Conservation (phyloP, 805 yeast species). For the Metschnikowia shivogae region DNA sequence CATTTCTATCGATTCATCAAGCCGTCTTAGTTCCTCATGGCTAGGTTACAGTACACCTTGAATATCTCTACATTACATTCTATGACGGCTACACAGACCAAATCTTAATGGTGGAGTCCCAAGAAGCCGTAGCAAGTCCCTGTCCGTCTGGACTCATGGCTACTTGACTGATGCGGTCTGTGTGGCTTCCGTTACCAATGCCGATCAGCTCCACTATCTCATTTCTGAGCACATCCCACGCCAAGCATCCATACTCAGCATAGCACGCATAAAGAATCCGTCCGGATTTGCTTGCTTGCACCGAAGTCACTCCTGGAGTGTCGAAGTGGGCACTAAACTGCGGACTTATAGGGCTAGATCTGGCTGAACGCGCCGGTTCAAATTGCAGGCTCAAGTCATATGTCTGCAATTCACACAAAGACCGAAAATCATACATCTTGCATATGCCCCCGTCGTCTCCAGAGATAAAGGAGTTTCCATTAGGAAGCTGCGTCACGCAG, state of each 20-base stretch:
- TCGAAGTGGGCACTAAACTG: constrained; percentile 37
- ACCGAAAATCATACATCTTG: constrained; percentile 68
- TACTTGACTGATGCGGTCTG: constrained; percentile 58
- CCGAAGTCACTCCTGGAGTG: constrained; percentile 64
- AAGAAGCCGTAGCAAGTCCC: constrained; percentile 73
- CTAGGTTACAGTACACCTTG: too few relatives aligned
- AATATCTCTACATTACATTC: too few relatives aligned
- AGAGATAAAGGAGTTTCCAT: constrained; percentile 62
- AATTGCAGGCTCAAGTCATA: constrained; percentile 34
- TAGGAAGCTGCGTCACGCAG: constrained; percentile 56
- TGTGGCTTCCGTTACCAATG: constrained; percentile 45
- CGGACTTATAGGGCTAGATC: constrained; percentile 14
- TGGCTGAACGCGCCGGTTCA: constrained; percentile 9
- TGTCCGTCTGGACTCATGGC: constrained; percentile 68
- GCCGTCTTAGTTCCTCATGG: too few relatives aligned
- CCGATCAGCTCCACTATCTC: constrained; percentile 62
- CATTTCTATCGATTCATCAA: too few relatives aligned
- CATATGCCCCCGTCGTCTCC: constrained; percentile 79
- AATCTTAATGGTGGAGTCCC: constrained; percentile 70
- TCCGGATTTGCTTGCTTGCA: constrained; percentile 73
- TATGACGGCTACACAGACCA: constrained; percentile 40
- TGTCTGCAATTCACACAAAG: constrained; percentile 62
- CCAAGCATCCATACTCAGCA: constrained; percentile 67
- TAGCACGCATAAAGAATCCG: constrained; percentile 71
- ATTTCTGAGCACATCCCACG: constrained; percentile 73